Conservation (phyloP, 2,329 filamentous ascomycete species). For the Torrubiella hemipterigena region DNA sequence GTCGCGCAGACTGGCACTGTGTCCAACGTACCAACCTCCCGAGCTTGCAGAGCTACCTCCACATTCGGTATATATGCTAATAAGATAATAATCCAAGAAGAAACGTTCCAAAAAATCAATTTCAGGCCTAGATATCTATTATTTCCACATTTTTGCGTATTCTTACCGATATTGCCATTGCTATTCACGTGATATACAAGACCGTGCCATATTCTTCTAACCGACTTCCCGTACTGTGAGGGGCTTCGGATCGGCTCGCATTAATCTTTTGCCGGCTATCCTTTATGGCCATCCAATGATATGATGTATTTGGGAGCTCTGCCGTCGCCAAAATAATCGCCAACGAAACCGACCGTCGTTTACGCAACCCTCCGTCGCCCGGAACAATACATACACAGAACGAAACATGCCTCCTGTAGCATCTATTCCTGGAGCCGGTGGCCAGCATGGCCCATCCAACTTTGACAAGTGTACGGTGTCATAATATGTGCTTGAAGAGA, state of each 20-base stretch:
- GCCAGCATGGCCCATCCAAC: constrained; percentile 36
- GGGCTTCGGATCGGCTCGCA: neutral
- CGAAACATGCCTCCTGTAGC: constrained; percentile 29
- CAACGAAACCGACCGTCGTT: too few species aligned
- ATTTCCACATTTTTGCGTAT: too few species aligned
- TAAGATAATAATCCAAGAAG: neutral
- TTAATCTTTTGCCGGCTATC: neutral
- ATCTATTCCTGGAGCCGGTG: constrained; percentile 21
- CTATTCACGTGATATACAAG: neutral
- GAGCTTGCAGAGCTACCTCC: neutral
- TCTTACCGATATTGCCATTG: neutral
- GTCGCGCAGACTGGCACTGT: neutral
- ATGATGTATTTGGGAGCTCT: constrained; percentile 1
- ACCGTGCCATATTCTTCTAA: neutral
- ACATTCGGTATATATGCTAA: neutral
- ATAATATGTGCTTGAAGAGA: too few species aligned
- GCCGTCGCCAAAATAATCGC: too few species aligned
- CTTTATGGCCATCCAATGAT: too few species aligned
- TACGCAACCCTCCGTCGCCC: neutral
- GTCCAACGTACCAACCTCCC: neutral
- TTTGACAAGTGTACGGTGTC: constrained; percentile 45
- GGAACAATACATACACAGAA: neutral
- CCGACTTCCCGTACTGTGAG: neutral
- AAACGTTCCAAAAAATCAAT: neutral
- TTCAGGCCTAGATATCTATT: neutral